Conservation (phyloP, 805 yeast genomes). For the Yamadazyma akitaensis region DNA sequence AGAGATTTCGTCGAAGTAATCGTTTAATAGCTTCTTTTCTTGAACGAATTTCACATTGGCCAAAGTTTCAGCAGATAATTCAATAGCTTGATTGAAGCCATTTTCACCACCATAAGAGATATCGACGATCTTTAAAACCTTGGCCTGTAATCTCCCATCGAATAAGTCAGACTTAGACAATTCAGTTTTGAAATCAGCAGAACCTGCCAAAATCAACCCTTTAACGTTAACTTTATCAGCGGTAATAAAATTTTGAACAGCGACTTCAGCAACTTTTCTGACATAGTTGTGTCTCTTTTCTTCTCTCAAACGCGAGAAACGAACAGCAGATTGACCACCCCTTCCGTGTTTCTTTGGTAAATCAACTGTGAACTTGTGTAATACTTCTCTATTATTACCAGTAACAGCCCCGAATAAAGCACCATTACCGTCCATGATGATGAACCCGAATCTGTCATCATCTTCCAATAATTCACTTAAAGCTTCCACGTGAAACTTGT, state of each 20-base stretch:
- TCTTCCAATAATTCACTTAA: slow-evolving; percentile 88
- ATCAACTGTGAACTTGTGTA: slow-evolving; percentile 94
- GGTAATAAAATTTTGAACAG: slow-evolving; percentile 96
- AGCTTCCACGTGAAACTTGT: slow-evolving; percentile 97
- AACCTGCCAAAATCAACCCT: slow-evolving; percentile 96
- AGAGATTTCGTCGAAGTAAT: slow-evolving; percentile 94
- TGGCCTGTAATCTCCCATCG: slow-evolving; percentile 82
- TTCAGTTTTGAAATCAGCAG: slow-evolving; percentile 98
- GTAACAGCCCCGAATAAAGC: slow-evolving; percentile 91
- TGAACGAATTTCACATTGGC: slow-evolving; percentile 97
- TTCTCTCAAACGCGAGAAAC: slow-evolving; percentile 98
- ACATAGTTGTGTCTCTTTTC: slow-evolving; percentile 99
- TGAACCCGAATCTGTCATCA: slow-evolving; percentile 96
- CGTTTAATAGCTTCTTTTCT: slow-evolving; percentile 91
- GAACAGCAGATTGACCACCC: slow-evolving; percentile 99
- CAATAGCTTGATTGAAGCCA: slow-evolving; percentile 99
- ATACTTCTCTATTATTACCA: slow-evolving; percentile 94
- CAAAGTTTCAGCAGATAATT: slow-evolving; percentile 92
- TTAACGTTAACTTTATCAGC: slow-evolving; percentile 90
- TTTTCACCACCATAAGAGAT: slow-evolving; percentile 99
- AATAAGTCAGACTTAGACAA: slow-evolving; percentile 89
- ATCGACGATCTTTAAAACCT: slow-evolving; percentile 90
- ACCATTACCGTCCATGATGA: slow-evolving; percentile 99
- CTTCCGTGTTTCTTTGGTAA: slow-evolving; percentile 99
- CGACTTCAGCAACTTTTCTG: slow-evolving; percentile 96